These are phyloP conservation scores for Ascochyta koolunga DNA, from an alignment of 2,329 filamentous ascomycete genomes.

Conservation along the genomic window DNA sequence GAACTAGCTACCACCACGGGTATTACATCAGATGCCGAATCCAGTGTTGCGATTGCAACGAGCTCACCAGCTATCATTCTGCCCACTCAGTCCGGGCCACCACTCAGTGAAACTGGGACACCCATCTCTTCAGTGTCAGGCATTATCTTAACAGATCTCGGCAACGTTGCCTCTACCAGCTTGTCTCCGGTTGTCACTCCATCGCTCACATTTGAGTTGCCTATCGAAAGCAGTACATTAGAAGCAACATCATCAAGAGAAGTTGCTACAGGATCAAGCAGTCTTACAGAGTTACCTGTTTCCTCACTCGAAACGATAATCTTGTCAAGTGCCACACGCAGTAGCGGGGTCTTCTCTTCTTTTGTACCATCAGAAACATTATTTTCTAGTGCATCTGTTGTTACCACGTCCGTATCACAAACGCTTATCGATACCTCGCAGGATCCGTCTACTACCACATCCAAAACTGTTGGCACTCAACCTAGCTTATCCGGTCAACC, in stretches of 20 bases:
- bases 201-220: background rate
- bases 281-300: background rate
- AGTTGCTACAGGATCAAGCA: background rate
- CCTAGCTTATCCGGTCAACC: background rate
- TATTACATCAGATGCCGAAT: background rate
- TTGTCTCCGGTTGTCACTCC: background rate
- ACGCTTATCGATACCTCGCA: background rate
- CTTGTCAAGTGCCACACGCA: background rate
- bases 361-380: slow-evolving; percentile 3
- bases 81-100: background rate
- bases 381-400: background rate
- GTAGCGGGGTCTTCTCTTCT: background rate
- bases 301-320: background rate
- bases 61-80: background rate
- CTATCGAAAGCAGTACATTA: background rate
- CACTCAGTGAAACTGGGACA: background rate
- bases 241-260: background rate
- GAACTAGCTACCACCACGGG: background rate
- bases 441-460: background rate
- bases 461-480: background rate
- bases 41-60: background rate
- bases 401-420: background rate
- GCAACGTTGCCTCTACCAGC: background rate
- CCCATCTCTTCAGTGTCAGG: background rate
- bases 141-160: background rate